Evolutionary conservation across 805 yeast genomes (phyloP).

Genomic region (Priceomyces castillae): DNA sequence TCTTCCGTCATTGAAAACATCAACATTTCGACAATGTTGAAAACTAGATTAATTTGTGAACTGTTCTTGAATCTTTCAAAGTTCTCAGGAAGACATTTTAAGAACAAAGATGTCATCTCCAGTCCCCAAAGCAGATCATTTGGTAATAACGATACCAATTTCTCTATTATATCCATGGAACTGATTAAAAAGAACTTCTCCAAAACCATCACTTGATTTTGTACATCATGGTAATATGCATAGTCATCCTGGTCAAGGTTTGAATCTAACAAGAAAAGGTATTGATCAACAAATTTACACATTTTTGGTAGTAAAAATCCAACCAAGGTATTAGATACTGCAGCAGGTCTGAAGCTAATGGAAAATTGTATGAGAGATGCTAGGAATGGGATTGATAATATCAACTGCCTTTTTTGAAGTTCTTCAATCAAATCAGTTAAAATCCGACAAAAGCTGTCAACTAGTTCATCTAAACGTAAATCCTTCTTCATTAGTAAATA

Average conservation of each 20-base stretch:
- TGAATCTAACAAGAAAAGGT: conserved; percentile 27
- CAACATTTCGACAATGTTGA: conserved; percentile 53
- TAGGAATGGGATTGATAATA: conserved; percentile 57
- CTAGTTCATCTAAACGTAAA: conserved; percentile 48
- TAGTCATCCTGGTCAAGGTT: conserved; percentile 26
- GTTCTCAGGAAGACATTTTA: conserved; percentile 46
- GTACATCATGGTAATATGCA: conserved; percentile 26
- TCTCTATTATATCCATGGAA: conserved; percentile 57
- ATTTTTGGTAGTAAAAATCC: conserved; percentile 14
- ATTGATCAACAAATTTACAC: conserved; percentile 16
- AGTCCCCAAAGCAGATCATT: neutral
- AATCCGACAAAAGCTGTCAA: conserved; percentile 36
- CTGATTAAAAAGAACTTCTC: conserved; percentile 51
- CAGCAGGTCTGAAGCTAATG: conserved; percentile 60
- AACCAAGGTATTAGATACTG: conserved; percentile 42
- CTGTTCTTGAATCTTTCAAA: conserved; percentile 40
- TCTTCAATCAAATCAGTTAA: conserved; percentile 26
- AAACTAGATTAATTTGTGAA: conserved; percentile 48
- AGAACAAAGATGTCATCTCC: conserved; percentile 16
- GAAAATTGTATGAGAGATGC: conserved; percentile 55
- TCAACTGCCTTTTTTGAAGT: conserved; percentile 21
- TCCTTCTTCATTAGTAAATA: conserved; percentile 44
- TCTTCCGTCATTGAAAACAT: conserved; percentile 38
- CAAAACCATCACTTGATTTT: conserved; percentile 33
- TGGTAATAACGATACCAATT: conserved; percentile 28